Conservation (phyloP, 805 yeast genomes). For the Spathaspora arborariae region DNA sequence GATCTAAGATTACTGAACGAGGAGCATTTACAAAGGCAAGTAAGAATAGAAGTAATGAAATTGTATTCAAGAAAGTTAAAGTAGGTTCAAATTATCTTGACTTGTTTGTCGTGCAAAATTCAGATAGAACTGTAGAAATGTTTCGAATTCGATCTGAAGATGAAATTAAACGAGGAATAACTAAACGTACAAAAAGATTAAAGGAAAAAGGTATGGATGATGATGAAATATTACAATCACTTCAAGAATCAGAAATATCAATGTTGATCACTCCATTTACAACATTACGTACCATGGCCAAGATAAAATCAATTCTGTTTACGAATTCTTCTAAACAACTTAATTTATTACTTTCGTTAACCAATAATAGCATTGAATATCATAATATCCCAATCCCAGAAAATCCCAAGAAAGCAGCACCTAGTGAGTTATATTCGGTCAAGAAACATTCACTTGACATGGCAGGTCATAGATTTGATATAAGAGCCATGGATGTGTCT, state of each 20-base stretch:
- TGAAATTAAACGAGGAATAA: slow-evolving; percentile 74
- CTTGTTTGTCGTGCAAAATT: slow-evolving; percentile 68
- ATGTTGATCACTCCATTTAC: slow-evolving; percentile 68
- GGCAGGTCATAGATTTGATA: slow-evolving; percentile 86
- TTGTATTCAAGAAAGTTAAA: slow-evolving; percentile 45
- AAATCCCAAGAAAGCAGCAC: slow-evolving; percentile 44
- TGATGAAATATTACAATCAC: slow-evolving; percentile 49
- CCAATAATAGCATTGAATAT: slow-evolving; percentile 73
- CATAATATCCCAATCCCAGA: slow-evolving; percentile 58
- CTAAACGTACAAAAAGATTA: slow-evolving; percentile 74
- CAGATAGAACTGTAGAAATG: slow-evolving; percentile 76
- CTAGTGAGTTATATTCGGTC: slow-evolving; percentile 39
- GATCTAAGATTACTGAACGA: slow-evolving; percentile 45
- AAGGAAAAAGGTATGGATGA: slow-evolving; percentile 61
- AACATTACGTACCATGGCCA: slow-evolving; percentile 58
- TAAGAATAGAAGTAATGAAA: slow-evolving; percentile 61
- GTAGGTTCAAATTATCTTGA: slow-evolving; percentile 23
- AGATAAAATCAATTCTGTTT: slow-evolving; percentile 69
- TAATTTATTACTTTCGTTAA: slow-evolving; percentile 61
- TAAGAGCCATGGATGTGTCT: slow-evolving; percentile 78
- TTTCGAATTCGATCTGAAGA: slow-evolving; percentile 72
- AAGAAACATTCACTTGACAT: slow-evolving; percentile 61
- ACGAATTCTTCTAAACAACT: slow-evolving; percentile 45
- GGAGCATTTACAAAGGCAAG: slow-evolving; percentile 76
- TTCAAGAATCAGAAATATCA: slow-evolving; percentile 46